Conservation (phyloP, 2,329 filamentous ascomycete species). For the Beauveria sp. region DNA sequence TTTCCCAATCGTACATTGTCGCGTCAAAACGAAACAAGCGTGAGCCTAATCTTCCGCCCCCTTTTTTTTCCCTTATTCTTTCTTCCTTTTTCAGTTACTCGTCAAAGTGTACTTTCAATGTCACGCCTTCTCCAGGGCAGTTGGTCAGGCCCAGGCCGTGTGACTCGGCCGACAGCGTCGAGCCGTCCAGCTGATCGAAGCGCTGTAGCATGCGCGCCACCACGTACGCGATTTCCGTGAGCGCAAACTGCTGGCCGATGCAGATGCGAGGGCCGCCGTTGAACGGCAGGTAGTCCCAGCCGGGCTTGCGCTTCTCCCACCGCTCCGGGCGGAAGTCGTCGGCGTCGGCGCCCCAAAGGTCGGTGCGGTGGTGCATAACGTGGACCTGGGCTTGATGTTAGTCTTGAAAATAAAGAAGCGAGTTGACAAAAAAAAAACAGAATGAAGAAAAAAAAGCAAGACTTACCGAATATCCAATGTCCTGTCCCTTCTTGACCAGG, state of each 20-base stretch:
- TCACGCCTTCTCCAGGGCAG: conserved; percentile 9
- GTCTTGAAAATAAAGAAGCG: conserved; percentile 6
- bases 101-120: not conserved
- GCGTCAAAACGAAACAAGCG: not conserved
- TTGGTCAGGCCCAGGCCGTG: conserved; percentile 7
- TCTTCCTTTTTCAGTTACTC: not conserved
- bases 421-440: too few relatives aligned
- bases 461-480: conserved; percentile 28
- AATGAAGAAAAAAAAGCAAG: too few relatives aligned
- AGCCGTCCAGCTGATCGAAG: conserved; percentile 4
- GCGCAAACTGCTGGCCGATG: conserved; percentile 21
- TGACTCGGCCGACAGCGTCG: not conserved
- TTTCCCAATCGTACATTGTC: not conserved
- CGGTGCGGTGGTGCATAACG: conserved; percentile 30
- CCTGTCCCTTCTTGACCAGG: conserved; percentile 39
- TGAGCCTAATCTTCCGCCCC: not conserved
- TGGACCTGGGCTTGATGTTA: conserved; percentile 1
- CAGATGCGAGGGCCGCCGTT: conserved; percentile 22
- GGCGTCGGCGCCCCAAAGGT: conserved; percentile 32
- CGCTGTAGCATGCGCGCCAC: conserved; percentile 14
- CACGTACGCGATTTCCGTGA: conserved; percentile 20
- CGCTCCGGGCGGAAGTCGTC: conserved; percentile 34
- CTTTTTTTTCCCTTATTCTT: not conserved
- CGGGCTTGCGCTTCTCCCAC: conserved; percentile 22
- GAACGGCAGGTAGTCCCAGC: conserved; percentile 22